A percentile compares a stretch with the other conserved stretches of the same genome.
phyloP scores from a whole-genome alignment of 1,139 yeast genomes.

The Casaregolazyma lundiana region DNA sequence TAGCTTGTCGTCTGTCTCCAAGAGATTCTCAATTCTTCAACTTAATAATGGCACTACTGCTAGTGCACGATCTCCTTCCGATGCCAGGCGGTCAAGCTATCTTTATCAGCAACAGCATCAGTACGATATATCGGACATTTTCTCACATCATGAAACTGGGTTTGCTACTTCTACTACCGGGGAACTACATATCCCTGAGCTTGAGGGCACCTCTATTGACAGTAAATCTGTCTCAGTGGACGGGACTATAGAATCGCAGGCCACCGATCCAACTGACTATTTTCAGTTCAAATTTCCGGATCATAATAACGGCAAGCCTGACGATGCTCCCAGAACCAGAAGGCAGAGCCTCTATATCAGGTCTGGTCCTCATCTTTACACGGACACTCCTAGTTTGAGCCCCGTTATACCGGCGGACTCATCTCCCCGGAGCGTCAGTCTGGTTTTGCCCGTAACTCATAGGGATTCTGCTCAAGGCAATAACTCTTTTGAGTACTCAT shows the following conservation, averaged over 20 bases:
- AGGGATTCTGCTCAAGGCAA: constrained; percentile 10
- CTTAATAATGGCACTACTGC: background rate
- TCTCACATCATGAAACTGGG: background rate
- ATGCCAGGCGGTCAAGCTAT: background rate
- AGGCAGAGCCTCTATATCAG: constrained; percentile 22
- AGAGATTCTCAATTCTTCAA: background rate
- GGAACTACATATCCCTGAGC: constrained; percentile 10
- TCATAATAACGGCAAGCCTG: background rate
- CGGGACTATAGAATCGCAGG: background rate
- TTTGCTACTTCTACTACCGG: background rate
- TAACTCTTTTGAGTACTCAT: constrained; percentile 19
- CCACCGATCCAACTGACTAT: background rate
- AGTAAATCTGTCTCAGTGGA: constrained; percentile 7
- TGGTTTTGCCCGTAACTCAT: constrained; percentile 20
- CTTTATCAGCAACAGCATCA: background rate
- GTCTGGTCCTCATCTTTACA: constrained; percentile 17
- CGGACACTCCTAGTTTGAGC: constrained; percentile 9
- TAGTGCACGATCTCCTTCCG: background rate
- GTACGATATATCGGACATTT: background rate
- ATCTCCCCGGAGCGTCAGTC: constrained; percentile 20
- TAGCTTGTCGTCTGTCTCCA: background rate
- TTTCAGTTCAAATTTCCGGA: background rate
- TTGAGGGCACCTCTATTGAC: constrained; percentile 7
- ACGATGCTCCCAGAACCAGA: constrained; percentile 13
- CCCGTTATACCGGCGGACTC: background rate